phyloP scores from a whole-genome alignment of 495 filamentous ascomycete genomes.

The Trichocladium uniseriatum region DNA sequence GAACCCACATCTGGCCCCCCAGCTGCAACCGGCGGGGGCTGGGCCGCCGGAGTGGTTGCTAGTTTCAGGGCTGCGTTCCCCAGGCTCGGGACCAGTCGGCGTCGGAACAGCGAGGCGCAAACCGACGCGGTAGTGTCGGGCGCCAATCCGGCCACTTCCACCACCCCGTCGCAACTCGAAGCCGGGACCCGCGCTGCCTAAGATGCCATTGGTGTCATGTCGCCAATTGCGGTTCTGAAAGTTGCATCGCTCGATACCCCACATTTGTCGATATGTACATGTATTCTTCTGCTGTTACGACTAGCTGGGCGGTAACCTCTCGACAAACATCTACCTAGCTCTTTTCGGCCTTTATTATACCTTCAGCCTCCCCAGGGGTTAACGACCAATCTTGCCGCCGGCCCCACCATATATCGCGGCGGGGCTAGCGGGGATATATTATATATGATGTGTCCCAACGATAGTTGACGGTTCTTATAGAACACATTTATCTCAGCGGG shows the following conservation, averaged over 20 bases:
- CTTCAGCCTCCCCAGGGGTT: neutral
- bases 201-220: neutral
- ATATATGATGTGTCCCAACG: too few species aligned
- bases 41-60: constrained; percentile 8
- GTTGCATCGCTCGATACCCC: constrained; percentile 15
- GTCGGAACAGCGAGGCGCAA: neutral
- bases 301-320: neutral
- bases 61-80: constrained; percentile 12
- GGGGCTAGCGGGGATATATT: too few species aligned
- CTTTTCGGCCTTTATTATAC: neutral
- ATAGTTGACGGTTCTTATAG: too few species aligned
- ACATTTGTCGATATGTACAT: constrained; percentile 10
- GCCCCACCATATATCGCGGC: too few species aligned
- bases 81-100: constrained; percentile 6
- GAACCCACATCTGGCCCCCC: neutral
- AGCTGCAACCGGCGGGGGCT: neutral
- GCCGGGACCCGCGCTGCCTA: constrained; percentile 16
- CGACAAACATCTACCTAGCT: neutral
- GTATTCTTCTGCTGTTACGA: constrained; percentile 1
- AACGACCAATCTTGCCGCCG: too few species aligned
- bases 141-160: constrained; percentile 11
- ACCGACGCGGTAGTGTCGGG: constrained; percentile 5
- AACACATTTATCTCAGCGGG: too few species aligned
- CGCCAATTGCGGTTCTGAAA: neutral
- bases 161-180: constrained; percentile 31